Conservation (phyloP, 345 rosid genomes). For the Geranium brycei region DNA sequence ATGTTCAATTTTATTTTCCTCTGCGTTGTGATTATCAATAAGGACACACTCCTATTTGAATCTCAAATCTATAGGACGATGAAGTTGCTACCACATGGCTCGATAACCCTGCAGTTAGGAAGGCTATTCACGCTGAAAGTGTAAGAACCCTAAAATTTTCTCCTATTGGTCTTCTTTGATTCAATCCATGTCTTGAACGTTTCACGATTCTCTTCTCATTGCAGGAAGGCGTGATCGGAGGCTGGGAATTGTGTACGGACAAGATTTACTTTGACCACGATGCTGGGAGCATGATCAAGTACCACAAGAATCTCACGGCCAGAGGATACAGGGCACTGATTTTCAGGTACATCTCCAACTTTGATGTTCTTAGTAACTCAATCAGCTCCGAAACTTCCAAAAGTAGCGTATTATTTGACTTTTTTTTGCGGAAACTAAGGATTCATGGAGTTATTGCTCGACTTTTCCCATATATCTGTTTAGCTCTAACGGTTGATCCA, state of each 20-base stretch:
- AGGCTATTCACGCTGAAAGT: constrained; percentile 54
- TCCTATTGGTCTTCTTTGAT: background rate
- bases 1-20: no score
- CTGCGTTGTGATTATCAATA: background rate
- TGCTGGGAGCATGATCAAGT: constrained; percentile 71
- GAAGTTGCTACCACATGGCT: constrained; percentile 71
- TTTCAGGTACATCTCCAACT: constrained; percentile 38
- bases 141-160: constrained; percentile 18
- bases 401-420: no score
- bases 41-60: background rate
- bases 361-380: no score
- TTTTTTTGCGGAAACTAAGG: no score
- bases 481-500: no score
- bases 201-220: background rate
- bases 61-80: constrained; percentile 36
- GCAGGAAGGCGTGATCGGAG: constrained; percentile 34
- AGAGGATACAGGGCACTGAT: constrained; percentile 66
- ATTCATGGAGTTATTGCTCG: no score
- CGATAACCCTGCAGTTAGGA: constrained; percentile 51
- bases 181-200: background rate
- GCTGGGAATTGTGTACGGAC: constrained; percentile 42
- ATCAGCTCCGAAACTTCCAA: no score
- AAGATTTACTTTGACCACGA: constrained; percentile 26
- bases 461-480: no score
- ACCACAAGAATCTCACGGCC: constrained; percentile 69